Percentiles rank a stretch among this genome's conserved stretches.
Evolutionary conservation across 2,329 filamentous ascomycete genomes (phyloP).

Genomic region (Aureobasidium sp.): DNA sequence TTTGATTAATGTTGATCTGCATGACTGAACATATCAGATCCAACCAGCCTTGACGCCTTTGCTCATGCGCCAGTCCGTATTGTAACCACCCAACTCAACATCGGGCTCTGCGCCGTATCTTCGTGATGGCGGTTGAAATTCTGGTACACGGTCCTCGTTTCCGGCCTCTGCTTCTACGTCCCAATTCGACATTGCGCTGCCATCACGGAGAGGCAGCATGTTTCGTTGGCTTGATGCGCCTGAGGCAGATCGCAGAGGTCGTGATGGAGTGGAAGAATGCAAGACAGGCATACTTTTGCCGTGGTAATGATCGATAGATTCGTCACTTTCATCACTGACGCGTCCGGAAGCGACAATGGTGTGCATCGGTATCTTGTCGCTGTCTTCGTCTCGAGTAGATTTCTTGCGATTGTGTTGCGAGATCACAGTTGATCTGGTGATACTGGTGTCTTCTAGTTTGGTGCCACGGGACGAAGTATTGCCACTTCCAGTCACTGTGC

Average conservation of each 20-base stretch:
- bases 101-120: neutral
- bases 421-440: slow-evolving; percentile 1
- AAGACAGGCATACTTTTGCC: neutral
- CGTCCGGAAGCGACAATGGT: neutral
- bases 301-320: neutral
- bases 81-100: neutral
- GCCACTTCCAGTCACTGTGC: neutral
- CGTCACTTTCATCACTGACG: slow-evolving; percentile 1
- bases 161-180: neutral
- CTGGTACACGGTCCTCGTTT: neutral
- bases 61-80: slow-evolving; percentile 12
- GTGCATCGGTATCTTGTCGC: slow-evolving; percentile 10
- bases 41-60: slow-evolving; percentile 17
- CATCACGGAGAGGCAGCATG: neutral
- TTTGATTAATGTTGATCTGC: neutral
- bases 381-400: neutral
- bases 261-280: neutral
- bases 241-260: neutral
- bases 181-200: neutral
- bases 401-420: slow-evolving; percentile 10
- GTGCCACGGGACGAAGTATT: neutral
- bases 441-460: slow-evolving; percentile 1
- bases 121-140: neutral
- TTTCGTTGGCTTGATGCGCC: slow-evolving; percentile 5
- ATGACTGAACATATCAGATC: neutral